A percentile compares a stretch with the other conserved stretches of the same genome.
Conservation (phyloP, 441 rosid genomes). For the Arabidopsis lyrata region DNA sequence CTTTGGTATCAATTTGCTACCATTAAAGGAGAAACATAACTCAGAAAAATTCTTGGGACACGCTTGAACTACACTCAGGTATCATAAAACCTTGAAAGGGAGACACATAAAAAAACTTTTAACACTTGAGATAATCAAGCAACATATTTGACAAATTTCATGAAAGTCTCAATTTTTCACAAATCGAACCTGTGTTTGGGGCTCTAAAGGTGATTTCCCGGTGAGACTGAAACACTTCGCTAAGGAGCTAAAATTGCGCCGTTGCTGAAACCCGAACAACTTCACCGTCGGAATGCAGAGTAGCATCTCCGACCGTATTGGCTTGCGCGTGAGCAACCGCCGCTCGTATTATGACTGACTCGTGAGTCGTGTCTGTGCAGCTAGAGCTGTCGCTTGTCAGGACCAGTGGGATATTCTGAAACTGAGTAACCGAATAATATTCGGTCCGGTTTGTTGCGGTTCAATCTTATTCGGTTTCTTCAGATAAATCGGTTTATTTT, state of each 20-base stretch:
- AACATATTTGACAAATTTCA: background rate
- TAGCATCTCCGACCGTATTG: slow-evolving; percentile 30
- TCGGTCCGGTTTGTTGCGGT: slow-evolving; percentile 4
- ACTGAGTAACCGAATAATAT: background rate
- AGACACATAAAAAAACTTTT: background rate
- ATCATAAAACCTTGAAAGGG: background rate
- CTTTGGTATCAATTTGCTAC: slow-evolving; percentile 9
- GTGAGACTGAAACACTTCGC: slow-evolving; percentile 16
- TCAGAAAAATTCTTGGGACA: background rate
- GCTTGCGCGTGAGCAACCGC: slow-evolving; percentile 18
- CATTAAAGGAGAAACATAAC: background rate
- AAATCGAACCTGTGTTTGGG: slow-evolving; percentile 38
- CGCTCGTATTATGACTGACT: background rate
- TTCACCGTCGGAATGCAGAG: slow-evolving; percentile 23
- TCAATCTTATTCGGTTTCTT: background rate
- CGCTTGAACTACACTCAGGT: background rate
- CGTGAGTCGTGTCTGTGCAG: background rate
- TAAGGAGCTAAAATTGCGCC: slow-evolving; percentile 19
- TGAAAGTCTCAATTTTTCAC: background rate
- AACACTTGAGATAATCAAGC: background rate
- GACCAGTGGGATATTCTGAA: background rate
- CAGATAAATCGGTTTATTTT: background rate
- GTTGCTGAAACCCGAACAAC: slow-evolving; percentile 26
- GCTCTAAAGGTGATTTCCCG: slow-evolving; percentile 4
- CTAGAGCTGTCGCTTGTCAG: background rate